Percentiles rank a stretch among this genome's conserved stretches.
Evolutionary conservation across 352 stramenopile genomes (phyloP).

Genomic region (Phytophthora nicotianae): DNA sequence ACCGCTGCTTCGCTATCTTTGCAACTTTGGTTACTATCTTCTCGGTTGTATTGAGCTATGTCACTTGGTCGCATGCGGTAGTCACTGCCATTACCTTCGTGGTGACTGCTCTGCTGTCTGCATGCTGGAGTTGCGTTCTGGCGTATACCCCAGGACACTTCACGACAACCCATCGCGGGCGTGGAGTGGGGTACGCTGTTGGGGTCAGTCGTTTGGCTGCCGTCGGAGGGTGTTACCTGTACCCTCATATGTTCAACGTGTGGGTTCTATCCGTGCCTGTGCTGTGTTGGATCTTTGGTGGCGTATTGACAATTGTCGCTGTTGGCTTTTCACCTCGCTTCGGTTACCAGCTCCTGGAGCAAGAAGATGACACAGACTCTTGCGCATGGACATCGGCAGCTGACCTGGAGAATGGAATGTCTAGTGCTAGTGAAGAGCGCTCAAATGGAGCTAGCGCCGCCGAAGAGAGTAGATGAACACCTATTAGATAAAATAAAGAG

Average conservation of each 20-base stretch:
- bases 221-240: conserved; percentile 33
- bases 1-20: conserved; percentile 26
- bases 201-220: conserved; percentile 29
- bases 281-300: conserved; percentile 30
- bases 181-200: conserved; percentile 36
- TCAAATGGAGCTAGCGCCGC: not conserved
- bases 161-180: conserved; percentile 14
- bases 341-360: conserved; percentile 11
- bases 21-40: conserved; percentile 8
- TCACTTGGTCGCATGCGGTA: conserved; percentile 24
- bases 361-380: conserved; percentile 10
- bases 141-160: conserved; percentile 27
- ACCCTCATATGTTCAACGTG: conserved; percentile 42
- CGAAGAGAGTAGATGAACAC: too few species aligned
- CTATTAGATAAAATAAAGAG: not conserved
- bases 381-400: conserved; percentile 5
- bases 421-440: not conserved
- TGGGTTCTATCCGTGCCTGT: conserved; percentile 36
- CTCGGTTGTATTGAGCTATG: conserved; percentile 28
- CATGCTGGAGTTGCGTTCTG: conserved; percentile 34
- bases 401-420: conserved; percentile 16
- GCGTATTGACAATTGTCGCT: conserved; percentile 15
- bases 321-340: conserved; percentile 15
- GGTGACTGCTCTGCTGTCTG: conserved; percentile 26
- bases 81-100: conserved; percentile 22